Evolutionary conservation across 805 yeast genomes (phyloP), one percentile per base, ranked within the genome.

Genomic region (Candida ortonii): DNA sequence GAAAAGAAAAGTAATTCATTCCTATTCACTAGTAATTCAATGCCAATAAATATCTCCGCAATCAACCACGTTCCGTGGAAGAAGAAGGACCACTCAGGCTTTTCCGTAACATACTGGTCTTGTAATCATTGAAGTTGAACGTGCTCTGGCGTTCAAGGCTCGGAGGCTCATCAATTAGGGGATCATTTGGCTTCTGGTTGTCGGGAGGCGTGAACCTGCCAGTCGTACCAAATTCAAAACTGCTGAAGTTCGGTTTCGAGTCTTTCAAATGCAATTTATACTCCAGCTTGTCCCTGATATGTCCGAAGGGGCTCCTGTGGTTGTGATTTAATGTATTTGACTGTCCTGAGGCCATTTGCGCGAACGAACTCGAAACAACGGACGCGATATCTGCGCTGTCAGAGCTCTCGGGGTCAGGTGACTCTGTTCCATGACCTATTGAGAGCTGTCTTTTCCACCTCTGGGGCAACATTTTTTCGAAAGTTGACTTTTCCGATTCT

Each of bases 81-180:
- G 26, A 17, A 30, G 35, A 22, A 7, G 35, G 38, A 6, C 43
- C 52, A 22, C 50, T 44, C 27, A 49, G 15, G 30, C 58, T 53
- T 25, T 42, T 46, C 20, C 49, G 43, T 15, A 47, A 23, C 57
- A 56, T 47, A n/a, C 41, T 34, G 13, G 20, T 35, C 29, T 41
- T 49, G 39, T 53, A 55, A 17, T 54, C 59, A 16, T 44, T 49
- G 27, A 53, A 55, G 22, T 40, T 48, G 43, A 53, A 52, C 2
- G 57, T 50, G 3, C 33, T 27, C n/a, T 33, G 22, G 20, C 34
- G 27, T 18, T 19, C 21, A 22, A 23, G 9, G 3, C 16, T 32
- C 9, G 20, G 12, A 6, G 22, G 26, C 17, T 25, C 29, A n/a
- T 30, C 37, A 5, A 15, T 28, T 8, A 22, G 14, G 9, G 16